These are phyloP conservation scores for Prunus dulcis DNA, from an alignment of 306 rosid species.

Conservation along the genomic window DNA sequence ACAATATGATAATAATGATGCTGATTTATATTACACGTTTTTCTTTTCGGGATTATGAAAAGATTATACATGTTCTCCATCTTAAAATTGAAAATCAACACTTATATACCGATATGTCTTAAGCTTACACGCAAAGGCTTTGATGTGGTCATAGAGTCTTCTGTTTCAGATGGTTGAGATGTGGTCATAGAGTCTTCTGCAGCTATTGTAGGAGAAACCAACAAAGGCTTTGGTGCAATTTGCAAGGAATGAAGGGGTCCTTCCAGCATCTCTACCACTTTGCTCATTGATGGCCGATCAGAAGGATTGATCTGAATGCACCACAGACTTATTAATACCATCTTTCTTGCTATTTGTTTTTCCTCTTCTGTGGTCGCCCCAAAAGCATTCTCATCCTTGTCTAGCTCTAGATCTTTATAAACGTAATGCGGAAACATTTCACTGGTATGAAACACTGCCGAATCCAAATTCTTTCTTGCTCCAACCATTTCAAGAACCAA, in stretches of 20 bases:
- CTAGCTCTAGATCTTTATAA: not conserved
- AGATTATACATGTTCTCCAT: too few relatives aligned
- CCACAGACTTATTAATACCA: constrained; percentile 33
- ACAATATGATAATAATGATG: too few relatives aligned
- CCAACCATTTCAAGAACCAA: constrained; percentile 18
- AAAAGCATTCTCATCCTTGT: not conserved
- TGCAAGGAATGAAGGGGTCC: constrained; percentile 18
- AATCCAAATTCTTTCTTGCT: not conserved
- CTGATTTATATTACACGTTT: too few relatives aligned
- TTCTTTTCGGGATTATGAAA: too few relatives aligned
- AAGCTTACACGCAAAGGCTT: too few relatives aligned
- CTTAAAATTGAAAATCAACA: too few relatives aligned
- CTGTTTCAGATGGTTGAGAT: not conserved
- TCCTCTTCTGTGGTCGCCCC: constrained; percentile 12
- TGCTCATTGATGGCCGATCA: constrained; percentile 37
- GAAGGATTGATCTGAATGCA: constrained; percentile 35
- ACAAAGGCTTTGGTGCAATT: constrained; percentile 38
- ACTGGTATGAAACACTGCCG: not conserved
- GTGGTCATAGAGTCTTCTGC: not conserved
- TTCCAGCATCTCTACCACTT: constrained; percentile 43
- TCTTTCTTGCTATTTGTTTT: constrained; percentile 25
- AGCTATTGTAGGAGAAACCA: constrained; percentile 16
- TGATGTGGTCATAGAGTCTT: too few relatives aligned
- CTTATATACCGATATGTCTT: too few relatives aligned
- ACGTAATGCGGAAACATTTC: not conserved